Conservation (phyloP, 352 stramenopile genomes). For the Phytophthora crassamura region DNA sequence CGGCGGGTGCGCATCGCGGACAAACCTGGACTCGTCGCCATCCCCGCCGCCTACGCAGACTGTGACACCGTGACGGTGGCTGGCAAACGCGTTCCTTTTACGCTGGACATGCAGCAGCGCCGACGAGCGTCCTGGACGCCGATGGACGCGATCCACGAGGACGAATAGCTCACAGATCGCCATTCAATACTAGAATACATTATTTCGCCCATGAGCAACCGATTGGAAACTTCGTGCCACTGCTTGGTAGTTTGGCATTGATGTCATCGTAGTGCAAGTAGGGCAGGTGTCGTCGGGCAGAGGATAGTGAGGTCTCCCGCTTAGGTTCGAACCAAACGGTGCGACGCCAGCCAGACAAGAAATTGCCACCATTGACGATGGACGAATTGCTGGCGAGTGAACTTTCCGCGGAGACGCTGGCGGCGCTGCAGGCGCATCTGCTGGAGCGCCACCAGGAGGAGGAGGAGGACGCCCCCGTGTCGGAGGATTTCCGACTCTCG, state of each 20-base stretch:
- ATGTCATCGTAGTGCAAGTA: too few species aligned
- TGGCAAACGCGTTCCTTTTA: constrained; percentile 53
- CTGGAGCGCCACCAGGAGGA: constrained; percentile 34
- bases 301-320: too few species aligned
- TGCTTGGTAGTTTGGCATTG: too few species aligned
- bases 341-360: constrained; percentile 8
- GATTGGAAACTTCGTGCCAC: too few species aligned
- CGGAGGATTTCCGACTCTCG: constrained; percentile 59
- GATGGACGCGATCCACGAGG: constrained; percentile 50
- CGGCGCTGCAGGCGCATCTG: constrained; percentile 54
- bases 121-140: constrained; percentile 40
- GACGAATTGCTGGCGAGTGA: constrained; percentile 49
- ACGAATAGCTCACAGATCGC: constrained; percentile 10
- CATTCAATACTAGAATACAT: neutral
- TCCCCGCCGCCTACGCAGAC: constrained; percentile 47
- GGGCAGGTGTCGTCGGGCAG: too few species aligned
- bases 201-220: neutral
- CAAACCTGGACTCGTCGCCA: constrained; percentile 25
- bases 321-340: constrained; percentile 1
- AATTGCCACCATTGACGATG: constrained; percentile 24
- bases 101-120: constrained; percentile 49
- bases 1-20: constrained; percentile 5
- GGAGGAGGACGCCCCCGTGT: constrained; percentile 38
- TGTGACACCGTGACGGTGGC: constrained; percentile 46
- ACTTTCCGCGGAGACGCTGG: constrained; percentile 52